Percentiles rank a stretch among this genome's conserved stretches.
These are phyloP conservation scores for Astrothelium subdiscretum DNA, from an alignment of 495 filamentous ascomycete species.

Conservation along the genomic window DNA sequence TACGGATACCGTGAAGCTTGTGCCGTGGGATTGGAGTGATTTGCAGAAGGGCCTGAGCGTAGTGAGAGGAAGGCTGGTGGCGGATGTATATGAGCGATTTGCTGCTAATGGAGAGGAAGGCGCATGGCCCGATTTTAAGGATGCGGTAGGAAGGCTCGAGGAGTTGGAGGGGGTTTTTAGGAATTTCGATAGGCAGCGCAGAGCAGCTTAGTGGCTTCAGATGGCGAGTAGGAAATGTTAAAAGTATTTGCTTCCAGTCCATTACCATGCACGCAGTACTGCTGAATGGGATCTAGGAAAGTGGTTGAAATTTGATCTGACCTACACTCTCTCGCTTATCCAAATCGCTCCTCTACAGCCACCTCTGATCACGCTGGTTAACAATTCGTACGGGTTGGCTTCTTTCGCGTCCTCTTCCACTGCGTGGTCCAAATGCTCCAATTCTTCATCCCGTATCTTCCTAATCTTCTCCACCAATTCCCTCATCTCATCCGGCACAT, in stretches of 20 bases:
- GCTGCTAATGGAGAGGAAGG: background rate
- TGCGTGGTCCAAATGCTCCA: constrained; percentile 93
- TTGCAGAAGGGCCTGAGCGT: constrained; percentile 5
- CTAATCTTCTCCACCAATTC: constrained; percentile 63
- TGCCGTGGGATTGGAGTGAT: constrained; percentile 6
- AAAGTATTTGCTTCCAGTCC: background rate
- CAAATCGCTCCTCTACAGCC: constrained; percentile 89
- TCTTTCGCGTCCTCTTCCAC: constrained; percentile 83
- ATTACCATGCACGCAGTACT: no score
- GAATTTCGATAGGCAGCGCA: background rate
- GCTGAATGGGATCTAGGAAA: no score
- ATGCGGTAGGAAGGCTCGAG: constrained; percentile 7
- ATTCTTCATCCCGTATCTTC: constrained; percentile 84
- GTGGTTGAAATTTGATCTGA: no score
- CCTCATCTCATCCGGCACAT: constrained; percentile 65
- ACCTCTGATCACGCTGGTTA: constrained; percentile 77
- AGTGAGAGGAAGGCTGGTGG: background rate
- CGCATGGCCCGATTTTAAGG: constrained; percentile 6
- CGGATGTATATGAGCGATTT: constrained; percentile 5
- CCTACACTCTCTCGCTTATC: constrained; percentile 70
- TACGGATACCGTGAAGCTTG: constrained; percentile 3
- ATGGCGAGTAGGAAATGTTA: no score
- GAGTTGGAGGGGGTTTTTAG: constrained; percentile 2
- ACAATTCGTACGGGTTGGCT: constrained; percentile 74
- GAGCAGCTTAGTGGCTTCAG: background rate